These are phyloP conservation scores for Cryptococcus sp. DNA, from an alignment of 1,284 basidiomycete species.

Conservation along the genomic window DNA sequence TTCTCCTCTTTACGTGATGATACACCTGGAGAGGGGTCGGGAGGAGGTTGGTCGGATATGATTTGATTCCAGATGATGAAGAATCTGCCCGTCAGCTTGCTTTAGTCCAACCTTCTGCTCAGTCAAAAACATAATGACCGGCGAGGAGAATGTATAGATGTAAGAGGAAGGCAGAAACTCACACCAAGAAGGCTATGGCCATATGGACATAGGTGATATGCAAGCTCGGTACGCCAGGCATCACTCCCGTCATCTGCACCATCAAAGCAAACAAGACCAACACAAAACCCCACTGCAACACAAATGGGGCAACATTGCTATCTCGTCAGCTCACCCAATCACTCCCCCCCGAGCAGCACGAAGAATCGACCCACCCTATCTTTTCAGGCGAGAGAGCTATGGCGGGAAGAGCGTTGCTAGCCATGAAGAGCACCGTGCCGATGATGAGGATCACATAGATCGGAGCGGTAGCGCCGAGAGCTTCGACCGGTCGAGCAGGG, in stretches of 20 bases:
- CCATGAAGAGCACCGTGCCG: slow-evolving; percentile 35
- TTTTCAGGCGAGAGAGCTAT: slow-evolving; percentile 15
- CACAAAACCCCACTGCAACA: slow-evolving; percentile 31
- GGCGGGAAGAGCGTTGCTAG: slow-evolving; percentile 25
- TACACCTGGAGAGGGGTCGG: slow-evolving; percentile 19
- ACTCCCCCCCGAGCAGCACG: too few relatives aligned
- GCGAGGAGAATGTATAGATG: too few relatives aligned
- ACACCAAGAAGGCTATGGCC: slow-evolving; percentile 28
- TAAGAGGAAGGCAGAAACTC: slow-evolving; percentile 6
- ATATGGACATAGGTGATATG: slow-evolving; percentile 38
- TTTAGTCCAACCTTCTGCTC: too few relatives aligned
- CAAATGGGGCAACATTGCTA: slow-evolving; percentile 26
- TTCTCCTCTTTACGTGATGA: slow-evolving; percentile 17
- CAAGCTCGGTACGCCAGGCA: slow-evolving; percentile 29
- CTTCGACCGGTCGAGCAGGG: not conserved
- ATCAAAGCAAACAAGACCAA: slow-evolving; percentile 30
- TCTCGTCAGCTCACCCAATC: not conserved
- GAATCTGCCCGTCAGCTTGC: slow-evolving; percentile 18
- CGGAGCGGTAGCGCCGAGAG: slow-evolving; percentile 14
- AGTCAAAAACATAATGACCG: too few relatives aligned
- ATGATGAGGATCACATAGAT: slow-evolving; percentile 30
- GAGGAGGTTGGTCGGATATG: slow-evolving; percentile 13
- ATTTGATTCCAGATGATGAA: slow-evolving; percentile 35
- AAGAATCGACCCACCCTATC: slow-evolving; percentile 6
- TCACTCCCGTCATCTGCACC: slow-evolving; percentile 25